Base-by-base conservation (phyloP, 345 rosid genomes). In the Lumnitzera racemosa region DNA sequence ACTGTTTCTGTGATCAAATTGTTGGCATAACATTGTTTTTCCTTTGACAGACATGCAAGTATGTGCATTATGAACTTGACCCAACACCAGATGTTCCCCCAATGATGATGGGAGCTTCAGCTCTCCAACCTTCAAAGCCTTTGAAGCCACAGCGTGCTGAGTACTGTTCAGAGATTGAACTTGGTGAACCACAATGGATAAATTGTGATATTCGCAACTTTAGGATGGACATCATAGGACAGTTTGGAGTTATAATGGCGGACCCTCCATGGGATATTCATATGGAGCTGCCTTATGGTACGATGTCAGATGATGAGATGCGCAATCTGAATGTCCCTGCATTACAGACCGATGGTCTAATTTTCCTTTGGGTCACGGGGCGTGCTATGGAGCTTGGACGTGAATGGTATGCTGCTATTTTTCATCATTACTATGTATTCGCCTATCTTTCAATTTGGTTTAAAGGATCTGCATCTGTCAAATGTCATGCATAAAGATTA, bases 351-450 rank as follows among this genome's bases (percentile, higher is more conserved):
- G 99, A 94, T 61, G 99, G 99, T 65, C 78, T 94, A 56, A 94
- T 90, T 59, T 94, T 94, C 68, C 95, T 94, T 25, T 94, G 99
- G 99, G 99, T 94, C 57, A 94, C 99, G 58, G 99, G 99, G 48
- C 96, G 97, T 65, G 97, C 99, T 20, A 94, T 94, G 99, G 99
- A 90, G 83, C 97, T 94, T 69, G 99, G 99, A 61, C 97, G 99
- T 14, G 99, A 94, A 69, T 94, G 99, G 99, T 94, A 67, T 17
- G 51, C 72, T 0, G 41, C 53, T 20, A 25, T 27, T 46, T 62
- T 11, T 53, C 24, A 31, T 11, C 56, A 12, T 11, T 2, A 36
- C 43, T 36, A 36, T 60, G 52, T 15, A 11, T 25, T 61, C 50
- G 31, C 17, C 51, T 57, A 50, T 49, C 41, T 65, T 48, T 61